Evolutionary conservation across 108 stramenopile genomes (phyloP), one percentile per base, ranked within the genome.

Genomic region (Craspedostauros australis): DNA sequence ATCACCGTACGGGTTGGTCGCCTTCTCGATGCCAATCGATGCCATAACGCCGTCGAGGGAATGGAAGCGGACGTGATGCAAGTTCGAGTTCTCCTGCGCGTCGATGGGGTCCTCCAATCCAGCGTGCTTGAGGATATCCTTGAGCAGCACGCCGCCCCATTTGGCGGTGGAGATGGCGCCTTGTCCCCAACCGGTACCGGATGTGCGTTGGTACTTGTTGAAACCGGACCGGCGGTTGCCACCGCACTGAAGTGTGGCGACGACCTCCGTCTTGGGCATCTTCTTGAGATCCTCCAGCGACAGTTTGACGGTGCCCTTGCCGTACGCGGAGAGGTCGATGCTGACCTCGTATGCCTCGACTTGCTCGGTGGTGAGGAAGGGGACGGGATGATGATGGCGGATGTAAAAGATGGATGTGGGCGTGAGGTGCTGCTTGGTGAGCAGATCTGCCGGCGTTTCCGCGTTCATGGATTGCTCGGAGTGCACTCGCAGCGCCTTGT

Each of bases 171-270:
- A 77, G 20, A 98, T 88, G 5, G 96, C 96, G 12, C 88, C 94
- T 62, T 82, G 80, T 14, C 83, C 77, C 96, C 96, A 99, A 9
- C 73, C 47, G 7, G 96, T 83, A 16, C 96, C 96, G 31, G 79
- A 86, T 4, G 95, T 94, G 31, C 79, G 68, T 45, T 79, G 71
- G 24, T 88, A 78, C 8, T 65, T 66, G 48, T 86, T 83, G 65
- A 95, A 86, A 20, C 82, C 92, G 42, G 74, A 66, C 7, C 96
- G 87, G 16, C 98, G 87, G 66, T 99, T 99, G 1, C 98, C 98
- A 62, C 85, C 92, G 70, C 98, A 99, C 65, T 99, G 98, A 27
- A 99, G 74, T 4, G 96, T 96, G 7, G 86, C 58, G 0, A 64
- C 58, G 8, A 99, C 64, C 42, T 72, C 76, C 3, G 68, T 60